Conservation (phyloP, 139 green algal genomes). For the Micromonas commoda region DNA sequence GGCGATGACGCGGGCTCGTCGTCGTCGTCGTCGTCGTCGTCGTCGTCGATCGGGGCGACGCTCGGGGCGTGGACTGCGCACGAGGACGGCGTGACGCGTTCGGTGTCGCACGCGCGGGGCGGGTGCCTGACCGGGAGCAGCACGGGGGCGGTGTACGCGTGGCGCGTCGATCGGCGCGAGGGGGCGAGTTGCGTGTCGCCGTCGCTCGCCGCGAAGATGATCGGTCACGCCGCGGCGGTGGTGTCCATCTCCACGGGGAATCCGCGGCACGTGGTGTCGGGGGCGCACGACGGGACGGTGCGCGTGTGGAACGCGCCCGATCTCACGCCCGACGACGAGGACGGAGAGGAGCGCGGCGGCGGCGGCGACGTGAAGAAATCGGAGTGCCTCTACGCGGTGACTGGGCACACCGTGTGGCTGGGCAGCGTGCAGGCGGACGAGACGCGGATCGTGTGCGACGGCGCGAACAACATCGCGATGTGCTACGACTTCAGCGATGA, state of each 20-base stretch:
- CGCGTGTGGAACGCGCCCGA: slow-evolving; percentile 2
- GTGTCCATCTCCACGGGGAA: neutral
- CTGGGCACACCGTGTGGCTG: slow-evolving; percentile 15
- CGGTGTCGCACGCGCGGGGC: no score
- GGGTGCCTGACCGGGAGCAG: neutral
- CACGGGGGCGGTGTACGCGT: neutral
- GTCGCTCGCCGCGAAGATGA: neutral
- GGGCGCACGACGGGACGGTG: slow-evolving; percentile 13
- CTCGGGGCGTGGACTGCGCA: neutral
- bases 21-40: neutral
- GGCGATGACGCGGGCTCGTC: neutral
- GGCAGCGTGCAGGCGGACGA: neutral
- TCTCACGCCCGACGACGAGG: neutral
- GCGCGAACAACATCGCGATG: slow-evolving; percentile 2
- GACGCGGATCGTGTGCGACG: neutral
- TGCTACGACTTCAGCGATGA: neutral
- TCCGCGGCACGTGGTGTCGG: neutral
- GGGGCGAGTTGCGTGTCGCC: neutral
- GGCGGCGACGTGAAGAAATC: neutral
- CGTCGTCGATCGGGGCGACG: neutral
- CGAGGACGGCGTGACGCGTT: neutral
- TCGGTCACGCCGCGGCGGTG: slow-evolving; percentile 6
- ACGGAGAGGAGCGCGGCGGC: neutral
- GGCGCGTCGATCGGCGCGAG: neutral
- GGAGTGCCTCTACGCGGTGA: slow-evolving; percentile 2